Base-by-base conservation (phyloP, 805 yeast genomes). In the Starmerella sirachaensis region DNA sequence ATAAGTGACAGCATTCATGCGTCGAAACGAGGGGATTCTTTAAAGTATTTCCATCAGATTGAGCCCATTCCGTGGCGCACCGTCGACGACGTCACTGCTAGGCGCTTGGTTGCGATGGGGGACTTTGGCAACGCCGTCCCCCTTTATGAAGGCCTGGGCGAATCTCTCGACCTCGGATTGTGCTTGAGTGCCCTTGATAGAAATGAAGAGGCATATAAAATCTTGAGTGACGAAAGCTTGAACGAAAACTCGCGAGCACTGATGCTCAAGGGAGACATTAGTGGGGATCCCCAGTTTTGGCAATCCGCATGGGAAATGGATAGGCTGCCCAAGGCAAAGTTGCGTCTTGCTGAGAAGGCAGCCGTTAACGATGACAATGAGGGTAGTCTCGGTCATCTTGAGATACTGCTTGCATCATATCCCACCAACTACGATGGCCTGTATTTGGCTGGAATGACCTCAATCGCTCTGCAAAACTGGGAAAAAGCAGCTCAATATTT, bases 391-490 rank as follows among this genome's bases (percentile, higher is more conserved):
- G 59, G 59, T 26, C 84, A 84, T 55, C 69, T 84, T 61, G 70
- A 72, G 48, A 93, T 85, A 26, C 76, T 91, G 11, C 63, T 88
- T 42, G 62, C 68, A 17, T 73, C 74, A 19, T 78, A 78, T 54
- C 91, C 95, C 8, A 62, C 83, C 37, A 72, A 70, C 50, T 74
- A 70, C 49, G 82, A 79, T 14, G 79, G 88, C 24, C 85, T 97
- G 94, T 88, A 76, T 55, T 73, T 85, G 51, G 85, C 86, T 53
- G 97, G 97, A 5, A 83, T 94, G 54, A 64, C 86, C 38, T 94
- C 93, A 0, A 63, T 91, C 34, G 94, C 84, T 53, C 58, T 73
- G 11, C 67, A 62, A 6, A 74, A 78, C 48, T 81, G 69, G 61
- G 79, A 76, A 18, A 59, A 80, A 30, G 94, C 96, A 0, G 76